Evolutionary conservation across 192 early-diverging fungal genomes (phyloP), one percentile per base, ranked within the genome.

Genomic region (Coemansia pectinata): DNA sequence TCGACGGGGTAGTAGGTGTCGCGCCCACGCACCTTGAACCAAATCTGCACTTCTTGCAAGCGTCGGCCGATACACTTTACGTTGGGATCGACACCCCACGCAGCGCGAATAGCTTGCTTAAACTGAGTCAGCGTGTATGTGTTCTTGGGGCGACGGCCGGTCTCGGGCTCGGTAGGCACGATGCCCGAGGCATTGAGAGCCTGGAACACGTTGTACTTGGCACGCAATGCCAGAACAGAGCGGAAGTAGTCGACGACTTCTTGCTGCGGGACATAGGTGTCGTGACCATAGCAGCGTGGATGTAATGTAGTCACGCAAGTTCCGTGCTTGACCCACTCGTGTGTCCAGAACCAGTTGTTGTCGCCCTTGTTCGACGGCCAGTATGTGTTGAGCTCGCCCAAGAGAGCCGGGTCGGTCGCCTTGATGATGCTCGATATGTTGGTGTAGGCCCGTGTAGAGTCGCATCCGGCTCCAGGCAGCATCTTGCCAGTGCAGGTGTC

Each of bases 271-370:
- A 44, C 57, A 38, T 85, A 89, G 19, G 41, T 47, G 14, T 48
- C 65, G 5, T 45, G 41, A 17, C 33, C 70, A 65, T 85, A 88
- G 84, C 92, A 93, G 4, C 34, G 21, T 19, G 89, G 91, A 17
- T 82, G 79, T 44, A 91, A 70, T 1, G 90, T 91, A 2, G 86
- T 84, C 8, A 91, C 87, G 74, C 91, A 93, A 8, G 89, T 92
- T 21, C 92, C 92, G 70, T 94, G 92, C 85, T 94, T 94, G 84
- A 71, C 74, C 89, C 89, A 94, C 61, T 94, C 92, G 70, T 94
- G 92, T 6, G 87, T 72, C 90, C 90, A 92, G 78, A 94, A 91
- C 74, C 80, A 87, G 79, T 92, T 88, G 79, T 93, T 88, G 79
- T 90, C 86, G 31, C 89, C 90, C 64, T 89, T 87, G 76, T 88